A percentile compares a stretch with the other conserved stretches of the same genome.
These are phyloP conservation scores for Saccharomycopsis oosterbeekiorum DNA, from an alignment of 805 yeast species.

Conservation along the genomic window DNA sequence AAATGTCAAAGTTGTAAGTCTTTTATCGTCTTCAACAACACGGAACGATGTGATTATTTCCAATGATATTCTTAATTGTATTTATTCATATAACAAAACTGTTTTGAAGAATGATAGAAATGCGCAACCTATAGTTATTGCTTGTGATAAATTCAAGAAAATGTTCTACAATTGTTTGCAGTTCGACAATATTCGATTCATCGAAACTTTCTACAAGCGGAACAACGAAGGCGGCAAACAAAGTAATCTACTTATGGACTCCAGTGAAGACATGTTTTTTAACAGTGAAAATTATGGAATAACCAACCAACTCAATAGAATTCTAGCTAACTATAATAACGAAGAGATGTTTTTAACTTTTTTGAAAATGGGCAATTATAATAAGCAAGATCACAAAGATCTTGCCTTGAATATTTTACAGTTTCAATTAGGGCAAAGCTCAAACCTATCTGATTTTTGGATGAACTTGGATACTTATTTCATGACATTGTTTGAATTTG, in stretches of 20 bases:
- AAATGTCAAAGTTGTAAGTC: neutral
- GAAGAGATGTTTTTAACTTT: neutral
- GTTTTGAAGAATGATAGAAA: neutral
- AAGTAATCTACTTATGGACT: neutral
- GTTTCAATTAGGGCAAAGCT: neutral
- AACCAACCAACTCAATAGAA: neutral
- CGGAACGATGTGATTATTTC: neutral
- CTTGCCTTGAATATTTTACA: neutral
- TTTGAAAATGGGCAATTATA: neutral
- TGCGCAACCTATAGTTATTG: neutral
- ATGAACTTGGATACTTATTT: neutral
- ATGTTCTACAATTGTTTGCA: neutral
- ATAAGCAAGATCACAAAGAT: neutral
- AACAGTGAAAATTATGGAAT: neutral
- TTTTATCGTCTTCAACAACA: neutral
- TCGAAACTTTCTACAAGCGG: neutral
- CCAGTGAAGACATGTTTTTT: neutral
- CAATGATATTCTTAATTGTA: neutral
- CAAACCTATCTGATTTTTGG: neutral
- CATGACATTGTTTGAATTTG: neutral
- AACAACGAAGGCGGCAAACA: neutral
- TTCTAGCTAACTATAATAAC: neutral
- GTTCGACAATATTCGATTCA: neutral
- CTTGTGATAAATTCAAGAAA: neutral
- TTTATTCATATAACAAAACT: neutral